Conservation (phyloP, 2,329 filamentous ascomycete species). For the Trichoderma lentiforme region DNA sequence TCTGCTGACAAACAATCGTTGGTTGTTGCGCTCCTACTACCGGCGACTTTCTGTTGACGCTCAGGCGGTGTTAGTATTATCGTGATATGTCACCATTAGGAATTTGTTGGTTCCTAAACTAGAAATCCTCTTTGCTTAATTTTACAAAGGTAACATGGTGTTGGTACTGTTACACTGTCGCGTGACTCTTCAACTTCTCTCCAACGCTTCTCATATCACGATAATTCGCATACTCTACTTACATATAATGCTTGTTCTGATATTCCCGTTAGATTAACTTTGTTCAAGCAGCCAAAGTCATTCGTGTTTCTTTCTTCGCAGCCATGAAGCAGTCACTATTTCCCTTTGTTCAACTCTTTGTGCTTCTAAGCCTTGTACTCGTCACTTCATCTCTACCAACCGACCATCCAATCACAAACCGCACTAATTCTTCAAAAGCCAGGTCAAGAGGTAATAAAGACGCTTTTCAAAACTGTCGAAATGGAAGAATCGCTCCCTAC, state of each 20-base stretch:
- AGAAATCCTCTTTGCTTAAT: not conserved
- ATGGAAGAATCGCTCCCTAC: not conserved
- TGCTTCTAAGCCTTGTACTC: not conserved
- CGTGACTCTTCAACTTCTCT: not conserved
- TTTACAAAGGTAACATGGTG: not conserved
- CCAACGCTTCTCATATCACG: not conserved
- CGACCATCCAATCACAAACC: not conserved
- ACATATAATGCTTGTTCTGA: not conserved
- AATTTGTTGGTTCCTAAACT: not conserved
- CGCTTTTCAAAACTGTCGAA: not conserved
- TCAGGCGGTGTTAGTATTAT: not conserved
- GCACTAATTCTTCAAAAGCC: not conserved
- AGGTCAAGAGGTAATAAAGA: not conserved
- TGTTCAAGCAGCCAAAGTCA: not conserved
- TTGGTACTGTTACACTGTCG: not conserved
- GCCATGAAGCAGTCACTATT: not conserved
- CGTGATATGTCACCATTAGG: not conserved
- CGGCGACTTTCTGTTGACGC: not conserved
- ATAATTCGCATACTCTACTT: not conserved
- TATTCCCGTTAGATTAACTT: not conserved
- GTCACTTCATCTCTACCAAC: not conserved
- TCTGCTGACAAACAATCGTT: not conserved
- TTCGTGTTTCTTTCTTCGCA: not conserved
- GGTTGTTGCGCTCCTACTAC: not conserved
- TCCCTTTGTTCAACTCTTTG: not conserved